Base-by-base conservation (phyloP, 768 basidiomycete species). In the Panaeolus cyanescens region DNA sequence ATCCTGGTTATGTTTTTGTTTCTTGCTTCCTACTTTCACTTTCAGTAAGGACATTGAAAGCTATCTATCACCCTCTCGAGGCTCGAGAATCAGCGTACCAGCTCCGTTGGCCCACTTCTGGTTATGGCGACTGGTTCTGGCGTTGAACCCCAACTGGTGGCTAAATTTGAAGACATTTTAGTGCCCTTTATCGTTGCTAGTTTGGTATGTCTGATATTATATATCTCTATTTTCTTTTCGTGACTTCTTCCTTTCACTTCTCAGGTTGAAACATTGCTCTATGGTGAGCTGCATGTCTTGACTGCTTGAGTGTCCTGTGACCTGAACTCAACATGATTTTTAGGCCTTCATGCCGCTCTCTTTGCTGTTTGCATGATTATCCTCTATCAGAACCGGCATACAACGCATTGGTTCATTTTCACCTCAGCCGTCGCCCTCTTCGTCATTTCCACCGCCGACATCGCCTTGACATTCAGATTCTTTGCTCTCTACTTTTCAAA, bases 361-460 rank as follows among this genome's bases (percentile, higher is more conserved):
- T 56, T 56, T 34, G 19, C 4, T 32, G 9, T 56, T 5, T 56
- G 55, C n/a, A 37, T 37, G 36, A 20, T 34, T 15, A 56, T 56
- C 22, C 20, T 61, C 9, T 30, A 45, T n/a, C n/a, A 9, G 28
- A 31, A 57, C 39, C 22, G 60, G 22, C 42, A 42, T 10, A 50
- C 54, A n/a, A 54, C 61, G 15, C 45, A 50, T 15, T 57, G 34
- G 37, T 50, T 64, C 34, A 50, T 63, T 8, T 32, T 66, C 19
- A 39, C 20, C 32, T 58, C 62, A 7, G 50, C 62, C 0, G 32
- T 55, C 15, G 42, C 39, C 20, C 59, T 66, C 60, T 61, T 66
- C 25, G 54, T 32, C 22, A 33, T 66, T n/a, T 61, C 65, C 9
- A 64, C 65, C 1, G 60, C 58, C 19, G 65, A 66, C 45, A 62